These are phyloP conservation scores for Kurtzmaniella quercitrusa DNA, from an alignment of 1,139 yeast genomes.

Conservation along the genomic window DNA sequence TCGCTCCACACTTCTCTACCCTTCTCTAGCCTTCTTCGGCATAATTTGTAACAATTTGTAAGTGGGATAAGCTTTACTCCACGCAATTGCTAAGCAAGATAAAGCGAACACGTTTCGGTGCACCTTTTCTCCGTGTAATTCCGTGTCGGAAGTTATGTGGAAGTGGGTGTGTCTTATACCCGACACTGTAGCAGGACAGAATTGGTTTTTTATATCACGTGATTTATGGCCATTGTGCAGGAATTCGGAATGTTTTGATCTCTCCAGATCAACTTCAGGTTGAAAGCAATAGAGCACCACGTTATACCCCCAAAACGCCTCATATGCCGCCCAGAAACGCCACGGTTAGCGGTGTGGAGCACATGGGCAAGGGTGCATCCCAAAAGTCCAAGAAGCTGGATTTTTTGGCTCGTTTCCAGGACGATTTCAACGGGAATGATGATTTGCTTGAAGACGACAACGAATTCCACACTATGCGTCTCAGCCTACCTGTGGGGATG, in stretches of 20 bases:
- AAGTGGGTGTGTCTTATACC: no score
- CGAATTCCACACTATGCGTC: not conserved
- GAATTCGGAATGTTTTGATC: not conserved
- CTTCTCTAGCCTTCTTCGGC: no score
- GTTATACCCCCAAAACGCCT: not conserved
- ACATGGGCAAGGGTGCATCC: not conserved
- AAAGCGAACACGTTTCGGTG: no score
- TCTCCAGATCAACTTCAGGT: not conserved
- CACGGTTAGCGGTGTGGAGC: not conserved
- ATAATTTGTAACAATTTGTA: no score
- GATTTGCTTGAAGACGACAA: conserved; percentile 10
- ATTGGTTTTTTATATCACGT: no score
- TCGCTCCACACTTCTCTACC: no score
- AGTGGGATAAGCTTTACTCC: no score
- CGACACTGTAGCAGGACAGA: no score
- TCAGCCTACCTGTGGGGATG: conserved; percentile 1
- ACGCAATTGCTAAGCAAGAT: no score
- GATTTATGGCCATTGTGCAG: not conserved
- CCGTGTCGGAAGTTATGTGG: no score
- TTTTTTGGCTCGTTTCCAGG: conserved; percentile 11
- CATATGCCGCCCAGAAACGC: conserved; percentile 1
- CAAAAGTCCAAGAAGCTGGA: conserved; percentile 10
- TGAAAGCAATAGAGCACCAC: not conserved
- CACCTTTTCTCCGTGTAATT: no score
- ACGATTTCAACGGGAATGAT: conserved; percentile 6